These are phyloP conservation scores for Agroathelia rolfsii DNA, from an alignment of 1,284 basidiomycete genomes.

Conservation along the genomic window DNA sequence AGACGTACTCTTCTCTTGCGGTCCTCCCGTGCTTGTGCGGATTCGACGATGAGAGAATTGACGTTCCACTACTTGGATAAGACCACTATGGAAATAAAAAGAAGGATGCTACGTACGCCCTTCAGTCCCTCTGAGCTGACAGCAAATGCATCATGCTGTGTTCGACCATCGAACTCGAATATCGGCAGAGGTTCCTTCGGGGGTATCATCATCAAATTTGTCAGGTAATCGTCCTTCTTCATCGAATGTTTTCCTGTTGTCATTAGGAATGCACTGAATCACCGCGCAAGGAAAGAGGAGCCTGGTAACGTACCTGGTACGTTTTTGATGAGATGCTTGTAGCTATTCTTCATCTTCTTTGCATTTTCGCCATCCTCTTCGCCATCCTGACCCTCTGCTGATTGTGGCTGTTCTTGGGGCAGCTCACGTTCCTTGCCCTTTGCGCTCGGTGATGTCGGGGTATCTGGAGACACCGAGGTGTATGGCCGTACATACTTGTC, in stretches of 20 bases:
- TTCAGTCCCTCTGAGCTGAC: slow-evolving; percentile 66
- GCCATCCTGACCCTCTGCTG: slow-evolving; percentile 43
- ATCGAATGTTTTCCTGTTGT: slow-evolving; percentile 63
- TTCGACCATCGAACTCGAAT: slow-evolving; percentile 51
- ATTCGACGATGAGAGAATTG: slow-evolving; percentile 50
- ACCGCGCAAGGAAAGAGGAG: slow-evolving; percentile 4
- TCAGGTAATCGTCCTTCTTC: slow-evolving; percentile 70
- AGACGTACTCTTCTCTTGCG: slow-evolving; percentile 61
- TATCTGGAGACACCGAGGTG: slow-evolving; percentile 17
- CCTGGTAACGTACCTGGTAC: slow-evolving; percentile 48
- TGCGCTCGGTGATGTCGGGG: slow-evolving; percentile 33
- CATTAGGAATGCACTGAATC: slow-evolving; percentile 8
- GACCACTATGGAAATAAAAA: slow-evolving; percentile 15
- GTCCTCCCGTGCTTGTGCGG: slow-evolving; percentile 69
- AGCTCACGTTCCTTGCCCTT: slow-evolving; percentile 48
- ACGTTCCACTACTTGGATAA: slow-evolving; percentile 52
- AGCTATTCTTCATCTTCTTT: slow-evolving; percentile 71
- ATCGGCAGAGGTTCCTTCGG: slow-evolving; percentile 64
- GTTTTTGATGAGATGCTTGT: slow-evolving; percentile 68
- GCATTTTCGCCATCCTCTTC: slow-evolving; percentile 41
- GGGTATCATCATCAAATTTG: slow-evolving; percentile 52
- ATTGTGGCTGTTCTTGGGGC: slow-evolving; percentile 18
- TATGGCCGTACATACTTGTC: slow-evolving; percentile 64
- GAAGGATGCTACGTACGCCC: slow-evolving; percentile 43
- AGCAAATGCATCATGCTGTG: slow-evolving; percentile 61